Percentiles rank a stretch among this genome's conserved stretches.
Evolutionary conservation across 352 stramenopile genomes (phyloP).

Genomic region (Phytophthora tubulina): DNA sequence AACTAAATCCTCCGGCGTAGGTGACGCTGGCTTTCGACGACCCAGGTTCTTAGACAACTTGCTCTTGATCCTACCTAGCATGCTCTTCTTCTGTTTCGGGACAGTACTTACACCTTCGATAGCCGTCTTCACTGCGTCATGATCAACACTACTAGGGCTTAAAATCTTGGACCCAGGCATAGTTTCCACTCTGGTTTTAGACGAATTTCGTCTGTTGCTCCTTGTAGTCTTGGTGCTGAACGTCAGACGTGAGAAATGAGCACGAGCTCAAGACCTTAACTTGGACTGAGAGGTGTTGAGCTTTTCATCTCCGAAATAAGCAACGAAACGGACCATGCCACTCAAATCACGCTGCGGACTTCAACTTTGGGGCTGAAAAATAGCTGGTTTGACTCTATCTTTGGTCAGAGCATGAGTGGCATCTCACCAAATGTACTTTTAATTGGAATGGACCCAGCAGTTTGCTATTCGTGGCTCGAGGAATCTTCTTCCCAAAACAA

Average conservation of each 20-base stretch:
- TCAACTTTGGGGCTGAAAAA: not conserved
- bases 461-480: conserved; percentile 10
- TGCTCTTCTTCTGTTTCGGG: conserved; percentile 65
- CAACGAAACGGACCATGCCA: conserved; percentile 21
- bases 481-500: too few relatives aligned
- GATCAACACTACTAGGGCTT: conserved; percentile 35
- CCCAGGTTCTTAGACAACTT: conserved; percentile 64
- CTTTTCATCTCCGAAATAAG: conserved; percentile 27
- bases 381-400: conserved; percentile 19
- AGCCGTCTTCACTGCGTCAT: conserved; percentile 8
- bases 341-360: conserved; percentile 2
- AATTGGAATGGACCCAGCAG: not conserved
- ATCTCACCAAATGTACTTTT: not conserved
- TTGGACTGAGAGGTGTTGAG: conserved; percentile 7
- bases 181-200: not conserved
- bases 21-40: conserved; percentile 51
- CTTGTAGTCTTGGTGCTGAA: conserved; percentile 7
- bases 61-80: conserved; percentile 79
- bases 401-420: conserved; percentile 3
- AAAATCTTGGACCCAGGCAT: conserved; percentile 44
- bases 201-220: not conserved
- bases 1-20: conserved; percentile 47
- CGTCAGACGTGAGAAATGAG: conserved; percentile 26
- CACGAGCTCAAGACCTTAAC: conserved; percentile 2
- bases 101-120: not conserved